Evolutionary conservation across 2,329 filamentous ascomycete genomes (phyloP).

Genomic region (Periconia digitata): DNA sequence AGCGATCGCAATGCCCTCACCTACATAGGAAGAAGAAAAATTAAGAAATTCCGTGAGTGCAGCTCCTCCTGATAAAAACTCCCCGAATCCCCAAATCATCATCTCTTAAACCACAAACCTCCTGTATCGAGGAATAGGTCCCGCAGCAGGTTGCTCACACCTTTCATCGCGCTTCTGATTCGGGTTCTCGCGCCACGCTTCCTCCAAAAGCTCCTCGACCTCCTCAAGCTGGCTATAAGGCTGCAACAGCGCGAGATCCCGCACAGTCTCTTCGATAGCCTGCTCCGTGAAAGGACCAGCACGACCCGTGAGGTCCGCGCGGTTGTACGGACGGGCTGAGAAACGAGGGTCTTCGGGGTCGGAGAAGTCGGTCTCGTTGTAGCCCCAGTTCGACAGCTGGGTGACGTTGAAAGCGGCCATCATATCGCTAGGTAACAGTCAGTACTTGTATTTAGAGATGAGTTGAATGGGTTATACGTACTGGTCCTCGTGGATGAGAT

Average conservation of each 20-base stretch:
- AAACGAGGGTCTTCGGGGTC: conserved; percentile 25
- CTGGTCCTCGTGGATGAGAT: conserved; percentile 48
- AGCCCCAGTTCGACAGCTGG: conserved; percentile 29
- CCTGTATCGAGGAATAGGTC: conserved; percentile 8
- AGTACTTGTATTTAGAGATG: neutral
- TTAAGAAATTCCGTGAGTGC: no score
- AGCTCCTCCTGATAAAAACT: no score
- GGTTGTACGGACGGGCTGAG: conserved; percentile 17
- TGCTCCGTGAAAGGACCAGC: conserved; percentile 19
- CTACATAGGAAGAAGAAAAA: no score
- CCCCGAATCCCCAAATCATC: no score
- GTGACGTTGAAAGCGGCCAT: conserved; percentile 48
- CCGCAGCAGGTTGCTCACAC: neutral
- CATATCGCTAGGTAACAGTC: conserved; percentile 35
- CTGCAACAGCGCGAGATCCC: conserved; percentile 20
- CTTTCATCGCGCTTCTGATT: conserved; percentile 4
- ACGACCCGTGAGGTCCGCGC: conserved; percentile 12
- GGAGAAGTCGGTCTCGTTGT: conserved; percentile 31
- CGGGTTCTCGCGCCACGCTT: conserved; percentile 13
- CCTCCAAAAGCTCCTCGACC: conserved; percentile 21
- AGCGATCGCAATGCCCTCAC: no score
- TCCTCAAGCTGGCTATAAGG: conserved; percentile 23
- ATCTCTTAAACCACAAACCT: conserved; percentile 8
- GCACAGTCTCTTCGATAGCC: conserved; percentile 11
- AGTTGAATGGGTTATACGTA: neutral